These are phyloP conservation scores for Carpinus viminea DNA, from an alignment of 306 rosid species.

Conservation along the genomic window DNA sequence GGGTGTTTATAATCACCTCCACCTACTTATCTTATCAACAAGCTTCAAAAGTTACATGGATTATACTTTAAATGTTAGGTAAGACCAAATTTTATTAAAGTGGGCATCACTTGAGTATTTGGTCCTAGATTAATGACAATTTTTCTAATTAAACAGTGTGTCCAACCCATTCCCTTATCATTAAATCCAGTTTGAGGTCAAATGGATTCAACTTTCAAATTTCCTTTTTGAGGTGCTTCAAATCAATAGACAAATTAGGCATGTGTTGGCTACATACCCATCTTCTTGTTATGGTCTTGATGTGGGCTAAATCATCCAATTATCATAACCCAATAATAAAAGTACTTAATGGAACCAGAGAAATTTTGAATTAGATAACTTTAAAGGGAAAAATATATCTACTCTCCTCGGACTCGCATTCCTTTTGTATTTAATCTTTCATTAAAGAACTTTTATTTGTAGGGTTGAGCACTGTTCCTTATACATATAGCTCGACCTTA, in stretches of 20 bases:
- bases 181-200: not conserved
- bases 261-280: not conserved
- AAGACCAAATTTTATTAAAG: not conserved
- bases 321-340: not conserved
- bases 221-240: not conserved
- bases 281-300: not conserved
- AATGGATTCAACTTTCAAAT: not conserved
- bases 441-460: too few relatives aligned
- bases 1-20: not conserved
- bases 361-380: not conserved
- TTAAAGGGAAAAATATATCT: not conserved
- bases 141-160: not conserved
- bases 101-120: slow-evolving; percentile 1
- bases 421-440: too few relatives aligned
- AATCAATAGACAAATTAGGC: not conserved
- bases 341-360: not conserved
- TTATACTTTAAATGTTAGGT: slow-evolving; percentile 29
- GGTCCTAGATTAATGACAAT: not conserved
- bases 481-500: too few relatives aligned
- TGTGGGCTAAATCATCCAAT: not conserved
- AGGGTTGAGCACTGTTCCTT: too few relatives aligned
- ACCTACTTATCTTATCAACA: slow-evolving; percentile 12
- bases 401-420: not conserved
- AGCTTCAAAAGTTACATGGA: slow-evolving; percentile 9
- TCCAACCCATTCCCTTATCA: not conserved